These are phyloP conservation scores for Amaranthus hypochondriacus DNA, from an alignment of 148 eudicot species.

Conservation along the genomic window DNA sequence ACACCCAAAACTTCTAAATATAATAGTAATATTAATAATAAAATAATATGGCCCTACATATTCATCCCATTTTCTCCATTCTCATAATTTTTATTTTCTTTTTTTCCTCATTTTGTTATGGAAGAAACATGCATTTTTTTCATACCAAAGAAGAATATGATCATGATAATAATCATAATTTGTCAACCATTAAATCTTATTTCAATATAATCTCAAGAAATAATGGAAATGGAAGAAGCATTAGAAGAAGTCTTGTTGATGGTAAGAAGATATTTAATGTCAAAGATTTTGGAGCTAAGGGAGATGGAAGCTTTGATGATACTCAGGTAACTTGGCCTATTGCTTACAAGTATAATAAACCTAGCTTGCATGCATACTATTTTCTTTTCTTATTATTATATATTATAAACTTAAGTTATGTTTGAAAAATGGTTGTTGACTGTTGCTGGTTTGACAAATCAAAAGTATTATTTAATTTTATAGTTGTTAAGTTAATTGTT, in stretches of 20 bases:
- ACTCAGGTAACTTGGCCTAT: constrained; percentile 30
- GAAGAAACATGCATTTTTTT: not conserved
- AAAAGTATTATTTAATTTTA: no score
- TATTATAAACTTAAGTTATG: no score
- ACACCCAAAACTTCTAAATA: not conserved
- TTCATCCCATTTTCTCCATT: not conserved
- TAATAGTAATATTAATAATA: not conserved
- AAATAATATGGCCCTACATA: not conserved
- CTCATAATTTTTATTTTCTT: not conserved
- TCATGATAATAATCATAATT: no score
- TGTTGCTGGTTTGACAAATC: no score
- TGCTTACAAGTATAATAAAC: no score
- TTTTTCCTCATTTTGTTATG: not conserved
- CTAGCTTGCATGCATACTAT: no score
- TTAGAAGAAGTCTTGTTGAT: not conserved
- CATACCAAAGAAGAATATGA: no score
- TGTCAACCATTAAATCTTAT: no score
- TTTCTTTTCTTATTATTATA: no score
- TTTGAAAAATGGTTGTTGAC: no score
- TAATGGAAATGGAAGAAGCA: not conserved
- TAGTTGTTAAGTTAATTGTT: no score
- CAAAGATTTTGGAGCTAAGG: constrained; percentile 51
- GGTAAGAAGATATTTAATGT: constrained; percentile 29
- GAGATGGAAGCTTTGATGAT: constrained; percentile 56
- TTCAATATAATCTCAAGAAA: no score